Base-by-base conservation (phyloP, 768 basidiomycete genomes). In the Podaxis sp. region DNA sequence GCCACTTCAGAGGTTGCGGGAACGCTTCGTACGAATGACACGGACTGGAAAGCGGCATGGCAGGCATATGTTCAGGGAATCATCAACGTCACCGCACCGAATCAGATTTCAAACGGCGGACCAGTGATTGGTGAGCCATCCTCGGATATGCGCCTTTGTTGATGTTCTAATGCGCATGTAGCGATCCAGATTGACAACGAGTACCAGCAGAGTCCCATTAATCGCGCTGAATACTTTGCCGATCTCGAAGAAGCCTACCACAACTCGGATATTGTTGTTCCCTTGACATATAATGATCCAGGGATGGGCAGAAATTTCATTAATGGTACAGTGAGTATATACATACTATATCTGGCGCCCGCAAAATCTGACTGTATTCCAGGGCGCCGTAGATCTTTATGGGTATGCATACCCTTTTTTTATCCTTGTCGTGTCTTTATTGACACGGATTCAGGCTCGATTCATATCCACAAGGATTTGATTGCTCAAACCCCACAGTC, bases 371-470 rank as follows among this genome's bases (percentile, higher is more conserved):
- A 63, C 27, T 4, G 48, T 21, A 6, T 46, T 46, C 40, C 11
- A 85, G 82, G 89, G 89, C 9, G 82, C 89, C 11, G 89, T 89
- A 4, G 90, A 92, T 69, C 80, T 90, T 35, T 87, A 90, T 65
- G 90, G 90, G 86, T 86, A 74, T 55, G 67, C 59, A 14, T 37
- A 4, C 10, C 35, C 16, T 54, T 57, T 32, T 32, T 1, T 7
- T 23, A 28, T 37, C 2, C 13, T n/a, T 11, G 47, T 4, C 13
- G 28, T 23, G 11, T 5, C 21, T 44, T 55, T 61, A 52, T 63
- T 23, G 28, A 32, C 59, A 50, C 1, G 32, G 42, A 28, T 61
- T 38, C 55, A 82, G 83, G 14, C 67, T 86, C 61, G 91, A 91
- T 66, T 80, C 83, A 0, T 92, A 92, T 62, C 89, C 90, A 0